Conservation (phyloP, 768 basidiomycete genomes). For the Roridomyces roridus region DNA sequence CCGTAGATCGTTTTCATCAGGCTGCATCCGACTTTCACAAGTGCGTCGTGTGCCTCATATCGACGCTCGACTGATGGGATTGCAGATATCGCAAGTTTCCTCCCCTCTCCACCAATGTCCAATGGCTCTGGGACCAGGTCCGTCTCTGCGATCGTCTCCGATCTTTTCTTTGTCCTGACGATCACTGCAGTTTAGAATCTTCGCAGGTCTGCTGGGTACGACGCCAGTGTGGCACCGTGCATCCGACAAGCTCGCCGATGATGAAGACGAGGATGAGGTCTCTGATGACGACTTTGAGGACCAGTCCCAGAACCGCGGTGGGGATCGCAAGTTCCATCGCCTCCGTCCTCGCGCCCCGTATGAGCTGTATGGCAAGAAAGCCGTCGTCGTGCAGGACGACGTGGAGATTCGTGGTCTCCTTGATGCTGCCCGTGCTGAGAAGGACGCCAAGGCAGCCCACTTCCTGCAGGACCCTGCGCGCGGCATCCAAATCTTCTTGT, state of each 20-base stretch:
- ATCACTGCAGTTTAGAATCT: constrained; percentile 61
- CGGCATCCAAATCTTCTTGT: constrained; percentile 68
- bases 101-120: constrained; percentile 41
- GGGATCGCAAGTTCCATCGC: constrained; percentile 30
- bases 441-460: constrained; percentile 49
- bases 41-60: background rate
- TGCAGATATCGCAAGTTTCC: constrained; percentile 42
- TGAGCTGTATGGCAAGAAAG: constrained; percentile 39
- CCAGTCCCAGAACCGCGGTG: constrained; percentile 29
- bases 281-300: constrained; percentile 37
- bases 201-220: constrained; percentile 60
- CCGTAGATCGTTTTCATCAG: constrained; percentile 61
- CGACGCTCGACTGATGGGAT: too few relatives aligned
- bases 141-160: constrained; percentile 5
- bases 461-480: constrained; percentile 72
- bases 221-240: constrained; percentile 49
- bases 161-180: background rate
- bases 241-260: constrained; percentile 39
- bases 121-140: constrained; percentile 72
- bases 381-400: constrained; percentile 39
- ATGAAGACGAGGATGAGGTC: constrained; percentile 29
- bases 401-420: constrained; percentile 45
- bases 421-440: constrained; percentile 40
- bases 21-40: constrained; percentile 63
- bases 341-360: constrained; percentile 44